A percentile compares a stretch with the other conserved stretches of the same genome.
These are phyloP conservation scores for Rhinocladiella similis DNA, from an alignment of 2,329 filamentous ascomycete genomes.

Conservation along the genomic window DNA sequence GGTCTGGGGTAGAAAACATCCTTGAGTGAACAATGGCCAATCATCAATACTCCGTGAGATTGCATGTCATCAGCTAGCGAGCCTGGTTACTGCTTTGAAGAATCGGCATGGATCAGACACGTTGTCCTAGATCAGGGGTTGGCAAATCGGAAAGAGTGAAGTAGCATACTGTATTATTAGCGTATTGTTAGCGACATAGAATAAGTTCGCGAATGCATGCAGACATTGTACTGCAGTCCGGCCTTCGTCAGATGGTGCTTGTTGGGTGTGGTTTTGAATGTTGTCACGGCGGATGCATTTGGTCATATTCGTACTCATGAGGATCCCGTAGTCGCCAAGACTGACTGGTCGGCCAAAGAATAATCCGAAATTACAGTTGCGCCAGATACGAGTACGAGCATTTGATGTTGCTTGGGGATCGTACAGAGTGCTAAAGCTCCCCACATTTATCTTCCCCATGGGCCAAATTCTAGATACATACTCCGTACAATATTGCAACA, in stretches of 20 bases:
- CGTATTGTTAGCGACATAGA: constrained; percentile 1
- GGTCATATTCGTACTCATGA: too few species aligned
- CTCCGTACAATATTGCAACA: background rate
- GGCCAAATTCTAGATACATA: background rate
- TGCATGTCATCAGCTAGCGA: too few species aligned
- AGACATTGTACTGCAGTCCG: background rate
- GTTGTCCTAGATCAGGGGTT: background rate
- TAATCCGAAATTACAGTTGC: too few species aligned
- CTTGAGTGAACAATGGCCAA: background rate
- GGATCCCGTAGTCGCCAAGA: too few species aligned
- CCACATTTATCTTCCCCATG: background rate
- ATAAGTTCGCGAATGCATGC: background rate
- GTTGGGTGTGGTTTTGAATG: too few species aligned
- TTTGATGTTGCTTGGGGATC: too few species aligned
- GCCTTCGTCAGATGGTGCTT: background rate
- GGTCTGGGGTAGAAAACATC: constrained; percentile 70
- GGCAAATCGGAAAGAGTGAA: background rate
- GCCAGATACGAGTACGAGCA: too few species aligned
- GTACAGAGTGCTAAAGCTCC: too few species aligned
- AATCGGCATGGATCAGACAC: too few species aligned
- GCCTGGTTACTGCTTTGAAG: too few species aligned
- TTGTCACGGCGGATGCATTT: too few species aligned
- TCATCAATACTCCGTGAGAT: background rate
- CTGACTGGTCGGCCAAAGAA: too few species aligned
- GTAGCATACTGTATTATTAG: constrained; percentile 9